phyloP scores from a whole-genome alignment of 148 eudicot genomes.

The Chenopodium album region DNA sequence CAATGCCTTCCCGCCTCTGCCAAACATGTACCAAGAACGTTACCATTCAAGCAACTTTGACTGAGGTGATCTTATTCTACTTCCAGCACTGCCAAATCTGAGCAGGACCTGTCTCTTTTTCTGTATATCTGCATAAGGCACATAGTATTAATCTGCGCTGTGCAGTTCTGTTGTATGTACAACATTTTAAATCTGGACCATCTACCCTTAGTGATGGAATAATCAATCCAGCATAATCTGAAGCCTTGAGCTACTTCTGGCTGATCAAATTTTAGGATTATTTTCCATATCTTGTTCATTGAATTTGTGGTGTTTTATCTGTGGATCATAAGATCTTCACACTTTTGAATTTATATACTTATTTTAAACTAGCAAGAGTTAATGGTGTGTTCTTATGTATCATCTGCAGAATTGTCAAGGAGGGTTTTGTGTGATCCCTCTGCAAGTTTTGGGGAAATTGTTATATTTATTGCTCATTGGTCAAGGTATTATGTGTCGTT shows the following conservation, averaged over 20 bases:
- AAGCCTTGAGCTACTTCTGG: background rate
- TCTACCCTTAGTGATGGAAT: background rate
- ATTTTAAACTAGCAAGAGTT: background rate
- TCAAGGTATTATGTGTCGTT: too few relatives aligned
- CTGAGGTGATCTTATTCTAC: slow-evolving; percentile 7
- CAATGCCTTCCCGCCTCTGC: background rate
- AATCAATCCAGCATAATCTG: background rate
- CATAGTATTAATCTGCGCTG: background rate
- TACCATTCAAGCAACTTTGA: background rate
- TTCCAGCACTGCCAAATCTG: background rate
- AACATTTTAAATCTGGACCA: background rate
- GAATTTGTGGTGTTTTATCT: background rate
- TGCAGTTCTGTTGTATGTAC: background rate
- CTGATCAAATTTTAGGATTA: background rate
- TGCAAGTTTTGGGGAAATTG: too few relatives aligned
- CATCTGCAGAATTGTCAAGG: background rate
- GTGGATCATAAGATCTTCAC: background rate
- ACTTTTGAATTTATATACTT: background rate
- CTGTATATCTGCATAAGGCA: background rate
- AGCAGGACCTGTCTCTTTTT: background rate
- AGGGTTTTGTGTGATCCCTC: too few relatives aligned
- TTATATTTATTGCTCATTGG: too few relatives aligned
- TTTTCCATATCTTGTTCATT: background rate
- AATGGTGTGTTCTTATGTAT: background rate
- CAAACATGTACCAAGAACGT: background rate